Evolutionary conservation across 2,329 filamentous ascomycete genomes (phyloP).

Genomic region (Aspergillus ustus): DNA sequence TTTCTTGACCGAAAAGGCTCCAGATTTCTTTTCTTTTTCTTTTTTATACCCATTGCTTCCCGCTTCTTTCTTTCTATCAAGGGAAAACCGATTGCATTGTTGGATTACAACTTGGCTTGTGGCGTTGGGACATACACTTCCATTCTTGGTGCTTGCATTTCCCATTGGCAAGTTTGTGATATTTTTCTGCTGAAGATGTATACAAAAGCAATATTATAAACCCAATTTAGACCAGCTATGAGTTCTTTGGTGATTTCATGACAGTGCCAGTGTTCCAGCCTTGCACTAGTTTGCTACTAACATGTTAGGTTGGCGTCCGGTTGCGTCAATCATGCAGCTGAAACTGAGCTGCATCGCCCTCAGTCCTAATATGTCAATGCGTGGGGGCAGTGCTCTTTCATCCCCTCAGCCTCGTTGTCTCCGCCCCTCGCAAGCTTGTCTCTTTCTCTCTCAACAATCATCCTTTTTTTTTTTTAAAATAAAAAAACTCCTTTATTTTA

Average conservation of each 20-base stretch:
- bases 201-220: conserved; percentile 7
- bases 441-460: not conserved
- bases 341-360: not conserved
- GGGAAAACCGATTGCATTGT: conserved; percentile 2
- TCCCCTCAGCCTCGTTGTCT: not conserved
- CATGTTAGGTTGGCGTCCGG: not conserved
- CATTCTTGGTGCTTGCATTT: not conserved
- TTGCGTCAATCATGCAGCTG: not conserved
- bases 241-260: not conserved
- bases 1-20: not conserved
- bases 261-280: not conserved
- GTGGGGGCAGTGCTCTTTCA: conserved; percentile 9
- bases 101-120: not conserved
- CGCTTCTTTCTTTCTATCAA: not conserved
- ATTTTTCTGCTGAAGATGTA: conserved; percentile 2
- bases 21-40: not conserved
- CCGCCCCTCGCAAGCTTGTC: not conserved
- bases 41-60: conserved; percentile 14
- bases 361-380: not conserved
- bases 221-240: not conserved
- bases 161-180: not conserved
- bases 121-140: conserved; percentile 1
- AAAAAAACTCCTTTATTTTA: not conserved
- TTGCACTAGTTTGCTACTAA: conserved; percentile 6
- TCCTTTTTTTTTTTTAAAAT: not conserved